These are phyloP conservation scores for Delitschia confertaspora DNA, from an alignment of 495 filamentous ascomycete species.

Conservation along the genomic window DNA sequence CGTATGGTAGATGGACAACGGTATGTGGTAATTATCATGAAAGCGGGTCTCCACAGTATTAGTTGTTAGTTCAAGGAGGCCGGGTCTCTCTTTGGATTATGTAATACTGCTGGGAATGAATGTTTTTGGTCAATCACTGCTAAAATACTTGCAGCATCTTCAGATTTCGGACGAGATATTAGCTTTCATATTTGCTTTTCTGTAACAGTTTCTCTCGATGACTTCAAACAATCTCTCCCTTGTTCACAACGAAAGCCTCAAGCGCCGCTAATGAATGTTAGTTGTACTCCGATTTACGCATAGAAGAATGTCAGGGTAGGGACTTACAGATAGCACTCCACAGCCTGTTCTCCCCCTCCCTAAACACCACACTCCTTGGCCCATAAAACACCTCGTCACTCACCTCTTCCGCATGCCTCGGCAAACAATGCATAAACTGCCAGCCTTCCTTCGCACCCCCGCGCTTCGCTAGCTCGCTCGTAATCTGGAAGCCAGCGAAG, in stretches of 20 bases:
- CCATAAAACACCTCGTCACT: constrained; percentile 90
- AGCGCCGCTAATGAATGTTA: constrained; percentile 49
- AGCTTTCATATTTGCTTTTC: too few relatives aligned
- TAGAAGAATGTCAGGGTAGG: constrained; percentile 4
- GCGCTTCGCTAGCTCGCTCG: constrained; percentile 64
- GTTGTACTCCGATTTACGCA: neutral
- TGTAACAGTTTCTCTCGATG: too few relatives aligned
- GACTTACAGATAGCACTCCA: constrained; percentile 70
- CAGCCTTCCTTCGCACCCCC: constrained; percentile 82
- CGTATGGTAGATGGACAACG: too few relatives aligned
- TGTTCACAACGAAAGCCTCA: constrained; percentile 85
- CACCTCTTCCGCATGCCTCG: constrained; percentile 90
- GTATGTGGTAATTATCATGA: too few relatives aligned
- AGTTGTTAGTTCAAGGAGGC: too few relatives aligned
- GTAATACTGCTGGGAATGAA: too few relatives aligned
- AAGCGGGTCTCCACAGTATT: too few relatives aligned
- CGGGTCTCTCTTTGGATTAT: too few relatives aligned
- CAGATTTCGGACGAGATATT: too few relatives aligned
- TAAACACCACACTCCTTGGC: constrained; percentile 71
- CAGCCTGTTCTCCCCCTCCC: constrained; percentile 86
- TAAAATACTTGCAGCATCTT: too few relatives aligned
- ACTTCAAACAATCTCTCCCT: constrained; percentile 73
- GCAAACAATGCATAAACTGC: constrained; percentile 99
- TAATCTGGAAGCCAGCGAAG: constrained; percentile 87
- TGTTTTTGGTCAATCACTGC: too few relatives aligned